A percentile compares a stretch with the other conserved stretches of the same genome.
phyloP scores from a whole-genome alignment of 257 asterid genomes.

The Pogostemon cablin region DNA sequence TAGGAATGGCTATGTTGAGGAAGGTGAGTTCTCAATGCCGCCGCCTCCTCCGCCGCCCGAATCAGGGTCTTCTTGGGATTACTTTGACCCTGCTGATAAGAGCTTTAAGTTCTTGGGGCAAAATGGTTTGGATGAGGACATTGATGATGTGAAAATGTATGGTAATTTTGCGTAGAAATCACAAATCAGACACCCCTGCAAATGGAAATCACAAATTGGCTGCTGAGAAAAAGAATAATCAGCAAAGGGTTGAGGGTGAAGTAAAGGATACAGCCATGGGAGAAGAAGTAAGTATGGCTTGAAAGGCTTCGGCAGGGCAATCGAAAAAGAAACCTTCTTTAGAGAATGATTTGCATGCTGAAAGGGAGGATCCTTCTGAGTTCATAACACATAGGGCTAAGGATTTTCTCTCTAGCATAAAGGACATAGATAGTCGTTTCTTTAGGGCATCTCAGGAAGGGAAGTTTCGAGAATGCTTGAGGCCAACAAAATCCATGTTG shows the following conservation, averaged over 20 bases:
- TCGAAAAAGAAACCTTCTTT: slow-evolving; percentile 45
- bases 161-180: slow-evolving; percentile 42
- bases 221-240: slow-evolving; percentile 32
- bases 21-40: slow-evolving; percentile 66
- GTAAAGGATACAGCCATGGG: slow-evolving; percentile 35
- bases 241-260: slow-evolving; percentile 40
- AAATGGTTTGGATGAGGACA: slow-evolving; percentile 35
- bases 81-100: slow-evolving; percentile 75
- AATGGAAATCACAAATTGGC: slow-evolving; percentile 37
- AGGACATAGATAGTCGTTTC: slow-evolving; percentile 92
- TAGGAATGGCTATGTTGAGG: slow-evolving; percentile 62
- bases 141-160: slow-evolving; percentile 42
- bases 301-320: slow-evolving; percentile 42
- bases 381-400: slow-evolving; percentile 94
- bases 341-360: slow-evolving; percentile 59
- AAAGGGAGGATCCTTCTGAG: slow-evolving; percentile 97
- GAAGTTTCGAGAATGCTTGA: slow-evolving; percentile 98
- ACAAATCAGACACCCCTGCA: slow-evolving; percentile 38
- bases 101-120: slow-evolving; percentile 81
- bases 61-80: slow-evolving; percentile 83
- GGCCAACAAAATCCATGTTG: slow-evolving; percentile 84
- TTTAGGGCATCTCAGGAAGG: slow-evolving; percentile 97
- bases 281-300: slow-evolving; percentile 35
- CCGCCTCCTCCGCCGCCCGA: slow-evolving; percentile 86
- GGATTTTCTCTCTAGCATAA: slow-evolving; percentile 88